phyloP scores from a whole-genome alignment of 78 protist species.

The Cavenderia fasciculata region DNA sequence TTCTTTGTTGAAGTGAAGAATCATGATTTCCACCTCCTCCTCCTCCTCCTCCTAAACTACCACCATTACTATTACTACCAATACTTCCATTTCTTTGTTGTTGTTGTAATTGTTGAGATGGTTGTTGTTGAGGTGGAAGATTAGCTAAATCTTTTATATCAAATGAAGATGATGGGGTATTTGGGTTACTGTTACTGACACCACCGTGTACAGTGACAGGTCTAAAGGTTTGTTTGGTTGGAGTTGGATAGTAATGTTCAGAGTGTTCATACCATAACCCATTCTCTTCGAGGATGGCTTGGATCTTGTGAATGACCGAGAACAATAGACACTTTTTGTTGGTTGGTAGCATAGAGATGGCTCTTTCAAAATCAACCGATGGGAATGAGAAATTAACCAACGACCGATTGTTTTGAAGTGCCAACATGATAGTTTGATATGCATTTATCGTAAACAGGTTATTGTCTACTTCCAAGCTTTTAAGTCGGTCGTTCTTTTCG shows the following conservation, averaged over 20 bases:
- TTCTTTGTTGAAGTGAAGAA: too few relatives aligned
- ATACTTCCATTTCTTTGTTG: too few relatives aligned
- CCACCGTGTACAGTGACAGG: not conserved
- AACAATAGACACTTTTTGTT: constrained; percentile 1
- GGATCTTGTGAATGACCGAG: not conserved
- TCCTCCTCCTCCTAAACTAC: too few relatives aligned
- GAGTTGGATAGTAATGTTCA: constrained; percentile 7
- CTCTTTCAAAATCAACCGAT: constrained; percentile 13
- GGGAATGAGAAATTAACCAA: constrained; percentile 26
- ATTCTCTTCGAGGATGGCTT: constrained; percentile 4
- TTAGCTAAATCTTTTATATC: not conserved
- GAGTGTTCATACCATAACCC: not conserved
- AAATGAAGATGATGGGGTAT: not conserved
- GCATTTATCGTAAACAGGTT: constrained; percentile 22
- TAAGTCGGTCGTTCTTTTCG: not conserved
- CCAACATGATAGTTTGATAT: constrained; percentile 10
- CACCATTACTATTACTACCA: too few relatives aligned
- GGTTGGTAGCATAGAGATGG: not conserved
- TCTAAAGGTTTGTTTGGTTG: not conserved
- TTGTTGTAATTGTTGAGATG: not conserved
- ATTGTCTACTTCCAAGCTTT: constrained; percentile 11
- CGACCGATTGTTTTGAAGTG: constrained; percentile 21
- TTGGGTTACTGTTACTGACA: not conserved
- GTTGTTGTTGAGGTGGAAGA: not conserved
- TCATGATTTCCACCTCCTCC: too few relatives aligned